Evolutionary conservation across 768 basidiomycete species (phyloP), one percentile per base, ranked within the genome.

Genomic region (Cubamyces sp.): DNA sequence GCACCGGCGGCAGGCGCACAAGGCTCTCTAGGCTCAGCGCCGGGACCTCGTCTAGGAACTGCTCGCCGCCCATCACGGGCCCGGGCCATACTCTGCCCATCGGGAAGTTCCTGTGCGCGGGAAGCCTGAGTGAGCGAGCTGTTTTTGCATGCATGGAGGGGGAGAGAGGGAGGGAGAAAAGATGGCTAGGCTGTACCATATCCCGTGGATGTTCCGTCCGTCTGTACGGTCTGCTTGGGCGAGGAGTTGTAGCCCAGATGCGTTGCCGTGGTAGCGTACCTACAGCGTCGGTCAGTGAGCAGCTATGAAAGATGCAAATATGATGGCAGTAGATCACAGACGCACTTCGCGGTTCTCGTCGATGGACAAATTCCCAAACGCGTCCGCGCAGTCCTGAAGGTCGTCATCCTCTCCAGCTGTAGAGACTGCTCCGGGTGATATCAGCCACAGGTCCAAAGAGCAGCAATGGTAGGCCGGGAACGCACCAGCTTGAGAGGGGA

Each of bases 191-290:
- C 21, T 21, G 3, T 41, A 73, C 71, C 71, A 73, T 0, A 73
- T 66, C 5, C 71, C 71, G 19, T 67, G 65, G 18, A 87, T 87
- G 66, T 83, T 84, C 14, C 88, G 87, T 60, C 86, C 82, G 69
- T 92, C 90, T 26, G 82, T 83, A n/a, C 90, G 84, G 66, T 84
- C 81, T 52, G 80, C 85, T 55, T 81, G 78, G 14, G 82, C 84
- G 21, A 94, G 79, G 23, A 94, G 77, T 64, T 91, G 87, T 40
- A 94, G 76, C 6, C 92, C 92, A 66, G 87, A 87, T 2, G 84
- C 77, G 75, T 87, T 83, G 12, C 92, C 91, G 61, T 95, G 94
- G 71, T 88, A 96, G 54, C 94, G 87, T 41, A 96, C 83, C 87
- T 95, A 46, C 39, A 21, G 18, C 34, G 46, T 5, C 34, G 34